A percentile compares a stretch with the other conserved stretches of the same genome.
phyloP scores from a whole-genome alignment of 1,284 basidiomycete species.

The Ustilago esculenta region DNA sequence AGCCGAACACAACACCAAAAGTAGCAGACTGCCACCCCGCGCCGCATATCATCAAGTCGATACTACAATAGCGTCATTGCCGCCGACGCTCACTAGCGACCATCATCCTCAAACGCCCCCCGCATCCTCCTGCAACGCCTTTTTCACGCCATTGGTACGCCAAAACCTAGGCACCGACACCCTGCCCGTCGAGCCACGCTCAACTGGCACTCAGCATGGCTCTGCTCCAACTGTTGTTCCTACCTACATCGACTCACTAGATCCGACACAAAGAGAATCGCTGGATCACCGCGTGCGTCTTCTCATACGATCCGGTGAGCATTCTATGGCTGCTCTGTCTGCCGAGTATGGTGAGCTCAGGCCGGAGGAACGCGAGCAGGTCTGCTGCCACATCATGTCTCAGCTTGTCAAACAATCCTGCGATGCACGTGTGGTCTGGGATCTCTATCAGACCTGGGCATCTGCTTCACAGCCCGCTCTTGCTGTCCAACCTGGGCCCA shows the following conservation, averaged over 20 bases:
- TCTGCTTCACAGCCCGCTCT: neutral
- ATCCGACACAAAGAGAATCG: neutral
- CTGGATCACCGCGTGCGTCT: conserved; percentile 13
- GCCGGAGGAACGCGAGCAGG: conserved; percentile 14
- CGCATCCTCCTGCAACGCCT: conserved; percentile 5
- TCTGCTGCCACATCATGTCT: conserved; percentile 19
- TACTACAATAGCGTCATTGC: no score
- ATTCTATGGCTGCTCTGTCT: conserved; percentile 18
- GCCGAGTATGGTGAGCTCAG: conserved; percentile 2
- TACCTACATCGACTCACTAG: conserved; percentile 23
- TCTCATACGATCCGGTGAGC: conserved; percentile 25
- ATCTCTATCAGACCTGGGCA: conserved; percentile 30
- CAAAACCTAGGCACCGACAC: neutral
- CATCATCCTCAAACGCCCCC: neutral
- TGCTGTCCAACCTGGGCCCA: neutral
- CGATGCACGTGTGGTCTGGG: conserved; percentile 16
- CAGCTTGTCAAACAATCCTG: conserved; percentile 6
- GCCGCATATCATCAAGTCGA: no score
- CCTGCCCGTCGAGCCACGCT: neutral
- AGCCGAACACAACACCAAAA: no score
- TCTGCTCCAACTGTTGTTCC: neutral
- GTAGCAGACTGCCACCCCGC: no score
- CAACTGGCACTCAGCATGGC: neutral
- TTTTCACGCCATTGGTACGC: conserved; percentile 32
- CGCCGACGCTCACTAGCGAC: neutral